Conservation (phyloP, 257 asterid genomes). For the Salvia splendens region DNA sequence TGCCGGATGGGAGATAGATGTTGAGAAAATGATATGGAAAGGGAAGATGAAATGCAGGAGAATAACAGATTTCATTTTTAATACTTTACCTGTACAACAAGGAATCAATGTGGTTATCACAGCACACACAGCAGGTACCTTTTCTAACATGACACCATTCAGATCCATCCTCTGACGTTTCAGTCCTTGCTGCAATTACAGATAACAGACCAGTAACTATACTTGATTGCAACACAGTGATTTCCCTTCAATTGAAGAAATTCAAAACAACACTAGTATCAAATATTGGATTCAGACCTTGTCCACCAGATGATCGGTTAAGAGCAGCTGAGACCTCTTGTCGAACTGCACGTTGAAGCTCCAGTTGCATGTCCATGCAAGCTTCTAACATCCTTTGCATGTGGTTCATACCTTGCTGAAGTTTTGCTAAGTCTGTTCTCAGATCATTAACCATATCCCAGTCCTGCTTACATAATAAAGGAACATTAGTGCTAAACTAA, state of each 20-base stretch:
- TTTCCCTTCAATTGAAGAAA: neutral
- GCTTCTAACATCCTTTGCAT: conserved; percentile 99
- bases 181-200: conserved; percentile 45
- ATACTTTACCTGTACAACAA: conserved; percentile 76
- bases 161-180: conserved; percentile 75
- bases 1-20: neutral
- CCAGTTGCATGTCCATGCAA: conserved; percentile 99
- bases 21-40: neutral
- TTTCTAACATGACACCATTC: conserved; percentile 82
- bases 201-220: conserved; percentile 5
- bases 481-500: conserved; percentile 1
- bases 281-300: conserved; percentile 51
- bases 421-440: conserved; percentile 74
- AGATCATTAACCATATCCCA: conserved; percentile 87
- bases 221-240: neutral
- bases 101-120: conserved; percentile 89
- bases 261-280: neutral
- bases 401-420: conserved; percentile 94
- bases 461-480: conserved; percentile 45
- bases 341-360: conserved; percentile 90
- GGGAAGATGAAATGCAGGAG: neutral
- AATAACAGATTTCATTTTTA: neutral
- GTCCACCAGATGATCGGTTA: conserved; percentile 69
- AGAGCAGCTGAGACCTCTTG: conserved; percentile 99
- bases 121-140: conserved; percentile 96